A percentile compares a stretch with the other conserved stretches of the same genome.
These are phyloP conservation scores for Echria macrotheca DNA, from an alignment of 495 filamentous ascomycete species.

Conservation along the genomic window DNA sequence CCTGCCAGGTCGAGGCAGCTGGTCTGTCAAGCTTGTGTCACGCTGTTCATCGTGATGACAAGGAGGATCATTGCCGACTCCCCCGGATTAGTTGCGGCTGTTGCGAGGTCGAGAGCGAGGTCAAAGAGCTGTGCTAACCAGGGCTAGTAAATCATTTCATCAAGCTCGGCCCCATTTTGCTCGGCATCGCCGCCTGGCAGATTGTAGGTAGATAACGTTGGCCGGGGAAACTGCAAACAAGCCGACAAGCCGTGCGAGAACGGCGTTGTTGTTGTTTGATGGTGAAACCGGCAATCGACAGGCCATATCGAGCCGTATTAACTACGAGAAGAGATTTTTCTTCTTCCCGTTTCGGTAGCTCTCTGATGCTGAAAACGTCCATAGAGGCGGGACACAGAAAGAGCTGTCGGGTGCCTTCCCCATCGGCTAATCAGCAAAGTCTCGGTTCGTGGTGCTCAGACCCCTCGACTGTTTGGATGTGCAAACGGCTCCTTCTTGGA, in stretches of 20 bases:
- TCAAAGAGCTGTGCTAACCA: conserved; percentile 12
- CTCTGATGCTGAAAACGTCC: conserved; percentile 2
- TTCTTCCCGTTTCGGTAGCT: conserved; percentile 3
- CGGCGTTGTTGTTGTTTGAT: neutral
- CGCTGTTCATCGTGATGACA: neutral
- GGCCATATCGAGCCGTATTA: conserved; percentile 1
- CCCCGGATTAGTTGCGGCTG: neutral
- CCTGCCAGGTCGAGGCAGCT: too few species aligned
- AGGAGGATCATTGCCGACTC: neutral
- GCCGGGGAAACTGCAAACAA: too few species aligned
- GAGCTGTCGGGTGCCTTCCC: conserved; percentile 5
- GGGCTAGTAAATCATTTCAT: neutral
- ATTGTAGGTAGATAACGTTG: neutral
- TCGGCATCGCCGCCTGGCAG: conserved; percentile 6
- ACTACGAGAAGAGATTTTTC: conserved; percentile 1
- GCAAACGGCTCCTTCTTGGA: conserved; percentile 3
- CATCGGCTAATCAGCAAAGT: conserved; percentile 1
- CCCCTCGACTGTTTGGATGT: neutral
- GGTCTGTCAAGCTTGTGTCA: neutral
- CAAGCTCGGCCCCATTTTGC: conserved; percentile 1
- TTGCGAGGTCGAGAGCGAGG: too few species aligned
- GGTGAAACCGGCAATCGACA: neutral
- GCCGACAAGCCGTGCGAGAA: conserved; percentile 6
- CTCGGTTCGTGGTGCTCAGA: conserved; percentile 11
- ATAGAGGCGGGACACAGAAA: too few species aligned